Evolutionary conservation across 208 protist genomes (phyloP), one percentile per base, ranked within the genome.

Genomic region (Acanthamoeba quina): DNA sequence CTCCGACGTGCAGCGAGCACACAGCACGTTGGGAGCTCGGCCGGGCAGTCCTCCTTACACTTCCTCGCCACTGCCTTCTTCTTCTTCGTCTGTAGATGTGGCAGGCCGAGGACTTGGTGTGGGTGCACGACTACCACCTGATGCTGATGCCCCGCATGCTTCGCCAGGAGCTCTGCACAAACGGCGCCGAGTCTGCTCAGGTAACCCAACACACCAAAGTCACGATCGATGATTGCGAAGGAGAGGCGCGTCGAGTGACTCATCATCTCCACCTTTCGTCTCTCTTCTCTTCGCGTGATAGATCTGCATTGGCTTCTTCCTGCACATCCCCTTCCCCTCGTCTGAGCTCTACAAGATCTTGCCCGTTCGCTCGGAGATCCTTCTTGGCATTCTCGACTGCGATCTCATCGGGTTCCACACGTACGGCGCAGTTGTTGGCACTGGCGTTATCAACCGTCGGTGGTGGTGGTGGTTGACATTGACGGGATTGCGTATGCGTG

Each of bases 71-170:
- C 52, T 9, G 9, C 49, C 29, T 29, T 31, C 17, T 15, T 49
- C 60, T 10, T 76, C 95, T 7, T 86, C 26, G 2, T 66, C 24
- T 95, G 47, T 49, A 95, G 19, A 62, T 95, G 13, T 90, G 93
- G 49, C 26, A 78, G 34, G 49, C 93, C 2, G 86, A 94, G 6
- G 97, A 97, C 60, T 17, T 97, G 3, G 91, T 98, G 21, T 98
- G 97, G 97, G 96, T 98, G 19, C 97, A 98, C 68, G 97, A 98
- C 76, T 98, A 98, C 78, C 97, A 98, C 85, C 72, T 97, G 29
- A 97, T 97, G 97, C 88, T 98, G 60, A 60, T 98, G 29, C 97
- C 97, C 52, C 34, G 85, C 94, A 85, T 97, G n/a, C 85, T 98
- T 9, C 95, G 95, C 44, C 70, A 96, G 66, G n/a, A 78, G 41